These are phyloP conservation scores for Pseudonitzschia multiseries DNA, from an alignment of 108 stramenopile genomes.

Conservation along the genomic window DNA sequence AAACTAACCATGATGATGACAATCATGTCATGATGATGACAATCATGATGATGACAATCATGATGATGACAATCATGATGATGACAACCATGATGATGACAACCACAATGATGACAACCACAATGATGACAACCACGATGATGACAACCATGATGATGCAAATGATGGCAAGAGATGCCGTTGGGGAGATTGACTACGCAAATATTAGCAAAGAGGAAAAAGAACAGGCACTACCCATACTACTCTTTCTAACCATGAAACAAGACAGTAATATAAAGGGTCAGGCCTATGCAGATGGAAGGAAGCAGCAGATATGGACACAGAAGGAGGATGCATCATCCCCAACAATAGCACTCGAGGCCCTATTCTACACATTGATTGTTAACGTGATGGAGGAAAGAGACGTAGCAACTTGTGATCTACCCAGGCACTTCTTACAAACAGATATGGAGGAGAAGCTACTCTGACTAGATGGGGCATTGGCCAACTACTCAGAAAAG, in stretches of 20 bases:
- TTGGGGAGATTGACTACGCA: constrained; percentile 19
- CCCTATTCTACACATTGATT: not conserved
- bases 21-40: too few relatives aligned
- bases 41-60: too few relatives aligned
- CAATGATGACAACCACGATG: too few relatives aligned
- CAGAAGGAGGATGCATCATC: not conserved
- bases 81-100: not conserved
- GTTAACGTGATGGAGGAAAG: constrained; percentile 25
- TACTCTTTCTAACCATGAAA: constrained; percentile 44
- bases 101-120: too few relatives aligned
- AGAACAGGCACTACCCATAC: constrained; percentile 27
- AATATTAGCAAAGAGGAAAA: constrained; percentile 31
- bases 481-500: not conserved
- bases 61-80: too few relatives aligned
- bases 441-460: constrained; percentile 22
- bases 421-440: constrained; percentile 57
- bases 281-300: constrained; percentile 22
- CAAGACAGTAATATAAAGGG: constrained; percentile 31
- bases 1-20: too few relatives aligned
- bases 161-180: constrained; percentile 32
- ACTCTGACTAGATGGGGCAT: not conserved
- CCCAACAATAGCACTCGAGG: not conserved
- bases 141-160: constrained; percentile 35
- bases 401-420: constrained; percentile 46
- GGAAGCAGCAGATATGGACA: not conserved